Evolutionary conservation across 345 rosid genomes (phyloP), one percentile per base, ranked within the genome.

Genomic region (Dipteronia sinensis): DNA sequence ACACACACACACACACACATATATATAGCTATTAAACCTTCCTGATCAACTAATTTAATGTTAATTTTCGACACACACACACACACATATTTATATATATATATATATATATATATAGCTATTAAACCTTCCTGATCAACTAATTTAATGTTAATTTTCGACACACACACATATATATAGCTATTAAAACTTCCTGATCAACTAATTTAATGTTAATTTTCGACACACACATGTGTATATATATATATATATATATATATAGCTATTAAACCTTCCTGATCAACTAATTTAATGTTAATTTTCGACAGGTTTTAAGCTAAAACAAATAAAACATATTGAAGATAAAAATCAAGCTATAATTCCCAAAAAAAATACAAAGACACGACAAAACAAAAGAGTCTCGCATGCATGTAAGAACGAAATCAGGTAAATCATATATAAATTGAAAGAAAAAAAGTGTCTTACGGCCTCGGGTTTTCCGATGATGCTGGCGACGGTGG

Each of bases 401-500:
- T 6, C 27, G 17, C 20, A 59, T 9, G 22, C 23, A 7, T 22
- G 5, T 19, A 5, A 59, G 22, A 59, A n/a, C 64, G 17, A 59
- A 59, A 22, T 7, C 17, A 59, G 27, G 27, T 19, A 8, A 1
- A 59, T 59, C 3, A 10, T 10, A 59, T 8, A 19, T 25, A 49
- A 27, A 65, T 17, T 2, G 19, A 47, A 29, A 25, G 11, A 31
- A 13, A 40, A 13, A 53, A 2, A n/a, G 23, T 69, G 11, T 3
- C 76, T 69, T 83, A 95, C 99, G 38, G 89, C 85, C 83, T 90
- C 93, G 0, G 99, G 97, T 79, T 86, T 93, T 78, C 98, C 97
- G 76, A 91, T 86, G 84, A 95, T 76, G 80, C 90, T 83, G 25
- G 99, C 89, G 64, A 92, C 87, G 63, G 91, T 79, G 79, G 90